Evolutionary conservation across 2,329 filamentous ascomycete genomes (phyloP), one percentile per base, ranked within the genome.

Genomic region (Aspergillus pseudonomiae): DNA sequence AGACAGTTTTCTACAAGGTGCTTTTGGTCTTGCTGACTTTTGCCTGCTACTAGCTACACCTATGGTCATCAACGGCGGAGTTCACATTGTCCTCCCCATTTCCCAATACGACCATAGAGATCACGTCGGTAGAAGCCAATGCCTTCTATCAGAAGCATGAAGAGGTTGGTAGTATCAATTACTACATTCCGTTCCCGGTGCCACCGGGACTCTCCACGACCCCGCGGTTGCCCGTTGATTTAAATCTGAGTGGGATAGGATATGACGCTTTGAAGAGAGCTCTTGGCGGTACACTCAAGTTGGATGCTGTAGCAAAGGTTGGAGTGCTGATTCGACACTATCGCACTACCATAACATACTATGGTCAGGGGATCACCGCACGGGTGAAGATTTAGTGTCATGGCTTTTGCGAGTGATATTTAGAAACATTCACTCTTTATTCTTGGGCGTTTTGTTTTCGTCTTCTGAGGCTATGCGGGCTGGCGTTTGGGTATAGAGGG

Each of bases 51-150:
- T 67, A 78, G 77, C 67, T 99, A 78, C 93, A 98, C 79, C 79
- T 98, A 59, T 85, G 95, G 66, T 91, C 92, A 19, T 96, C 93
- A 0, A 93, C 93, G 0, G 94, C 94, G 4, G 88, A 90, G 0
- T 97, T 99, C 77, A 89, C 87, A 0, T 84, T 98, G 26, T 84
- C 89, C 45, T 97, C 94, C 0, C 95, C 95, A 0, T 82, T 98
- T 10, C 79, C 83, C 46, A 82, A 88, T 63, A 91, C 91, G 58
- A 92, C 88, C 0, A 79, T 98, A 21, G 91, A 88, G 70, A 86
- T 99, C 66, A 92, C 92, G 43, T 85, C 83, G 57, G 86, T 98
- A 71, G 90, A 96, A 72, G 94, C 94, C 7, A 93, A 90, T 1
- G 93, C 95, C 0, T 90, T 88, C 65, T 96, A 96, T 77, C 93